Evolutionary conservation across 2,329 filamentous ascomycete species (phyloP).

Genomic region (Clarireedia monteithiana): DNA sequence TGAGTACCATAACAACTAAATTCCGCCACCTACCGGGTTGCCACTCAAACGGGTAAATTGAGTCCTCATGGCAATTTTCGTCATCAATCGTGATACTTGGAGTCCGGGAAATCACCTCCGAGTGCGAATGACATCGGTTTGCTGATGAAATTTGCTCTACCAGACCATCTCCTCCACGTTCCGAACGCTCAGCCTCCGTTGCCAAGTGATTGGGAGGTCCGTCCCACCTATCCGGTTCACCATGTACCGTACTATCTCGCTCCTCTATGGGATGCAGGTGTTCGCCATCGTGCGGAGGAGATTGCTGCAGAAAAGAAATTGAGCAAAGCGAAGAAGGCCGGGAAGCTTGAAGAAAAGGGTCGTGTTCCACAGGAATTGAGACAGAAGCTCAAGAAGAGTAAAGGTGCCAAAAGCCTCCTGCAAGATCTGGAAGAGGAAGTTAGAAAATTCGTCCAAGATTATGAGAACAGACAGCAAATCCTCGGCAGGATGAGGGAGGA

Average conservation of each 20-base stretch:
- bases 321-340: conserved; percentile 27
- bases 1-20: conserved; percentile 34
- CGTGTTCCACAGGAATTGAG: conserved; percentile 74
- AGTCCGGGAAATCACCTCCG: conserved; percentile 3
- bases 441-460: conserved; percentile 60
- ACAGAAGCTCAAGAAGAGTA: conserved; percentile 68
- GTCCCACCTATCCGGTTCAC: conserved; percentile 71
- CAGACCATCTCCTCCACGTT: conserved; percentile 80
- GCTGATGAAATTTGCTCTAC: conserved; percentile 6
- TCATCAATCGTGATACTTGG: conserved; percentile 12
- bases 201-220: conserved; percentile 74
- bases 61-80: neutral
- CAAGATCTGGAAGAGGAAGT: conserved; percentile 82
- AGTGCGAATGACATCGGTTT: conserved; percentile 1
- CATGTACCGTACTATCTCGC: conserved; percentile 85
- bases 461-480: conserved; percentile 36
- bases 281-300: conserved; percentile 44
- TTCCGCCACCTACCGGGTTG: neutral
- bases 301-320: conserved; percentile 34
- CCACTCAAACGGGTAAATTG: neutral
- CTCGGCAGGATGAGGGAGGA: conserved; percentile 3
- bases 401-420: conserved; percentile 71
- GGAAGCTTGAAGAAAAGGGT: conserved; percentile 35
- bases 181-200: conserved; percentile 79
- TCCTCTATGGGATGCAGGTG: conserved; percentile 68